Evolutionary conservation across 805 yeast genomes (phyloP).

Genomic region (Barnettozyma sucrosica): DNA sequence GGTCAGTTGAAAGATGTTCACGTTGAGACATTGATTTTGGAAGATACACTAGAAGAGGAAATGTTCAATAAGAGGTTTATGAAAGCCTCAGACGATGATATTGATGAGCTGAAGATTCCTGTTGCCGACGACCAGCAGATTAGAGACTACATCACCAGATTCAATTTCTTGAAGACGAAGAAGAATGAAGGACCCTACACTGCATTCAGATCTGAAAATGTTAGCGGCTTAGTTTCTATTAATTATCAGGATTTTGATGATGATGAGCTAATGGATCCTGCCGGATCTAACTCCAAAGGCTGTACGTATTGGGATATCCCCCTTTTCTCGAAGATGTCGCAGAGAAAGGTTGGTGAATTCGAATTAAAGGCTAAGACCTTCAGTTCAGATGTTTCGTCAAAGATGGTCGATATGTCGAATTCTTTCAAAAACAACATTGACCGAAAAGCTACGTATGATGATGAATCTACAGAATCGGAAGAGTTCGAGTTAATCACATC

Average conservation of each 20-base stretch:
- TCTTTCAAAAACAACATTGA: neutral
- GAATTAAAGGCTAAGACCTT: neutral
- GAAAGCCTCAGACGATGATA: conserved; percentile 5
- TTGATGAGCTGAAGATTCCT: conserved; percentile 26
- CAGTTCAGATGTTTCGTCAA: neutral
- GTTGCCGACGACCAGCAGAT: conserved; percentile 57
- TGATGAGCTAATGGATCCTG: conserved; percentile 25
- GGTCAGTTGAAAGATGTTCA: conserved; percentile 59
- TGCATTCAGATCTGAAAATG: conserved; percentile 9
- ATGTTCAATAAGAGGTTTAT: conserved; percentile 42
- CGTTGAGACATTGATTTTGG: conserved; percentile 63
- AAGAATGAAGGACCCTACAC: conserved; percentile 9
- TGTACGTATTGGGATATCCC: conserved; percentile 33
- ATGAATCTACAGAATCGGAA: neutral
- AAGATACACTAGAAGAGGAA: conserved; percentile 63
- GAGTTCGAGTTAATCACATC: neutral
- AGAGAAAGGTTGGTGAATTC: conserved; percentile 9
- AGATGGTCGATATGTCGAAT: neutral
- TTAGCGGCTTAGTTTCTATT: conserved; percentile 5
- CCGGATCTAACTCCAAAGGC: conserved; percentile 9
- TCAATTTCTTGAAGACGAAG: conserved; percentile 37
- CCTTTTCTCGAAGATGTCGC: conserved; percentile 22
- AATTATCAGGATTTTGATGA: conserved; percentile 15
- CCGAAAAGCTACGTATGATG: conserved; percentile 2
- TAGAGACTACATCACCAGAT: conserved; percentile 47